Evolutionary conservation across 257 asterid species (phyloP).

Genomic region (Nyctanthes arbortristis): DNA sequence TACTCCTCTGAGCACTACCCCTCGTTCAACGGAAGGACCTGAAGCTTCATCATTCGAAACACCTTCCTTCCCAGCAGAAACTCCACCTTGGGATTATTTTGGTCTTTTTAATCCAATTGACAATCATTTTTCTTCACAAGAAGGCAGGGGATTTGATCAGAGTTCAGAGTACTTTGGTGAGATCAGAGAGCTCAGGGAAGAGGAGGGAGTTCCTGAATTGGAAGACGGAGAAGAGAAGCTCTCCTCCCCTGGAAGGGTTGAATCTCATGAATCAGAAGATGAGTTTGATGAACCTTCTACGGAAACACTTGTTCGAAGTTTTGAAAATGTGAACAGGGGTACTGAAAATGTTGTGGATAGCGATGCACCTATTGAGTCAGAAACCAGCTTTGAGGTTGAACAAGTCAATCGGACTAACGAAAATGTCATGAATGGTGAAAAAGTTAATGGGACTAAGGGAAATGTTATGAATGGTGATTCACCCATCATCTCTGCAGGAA

Average conservation of each 20-base stretch:
- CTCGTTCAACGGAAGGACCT: constrained; percentile 51
- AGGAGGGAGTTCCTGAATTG: constrained; percentile 42
- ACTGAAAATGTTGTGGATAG: constrained; percentile 36
- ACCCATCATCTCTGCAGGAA: constrained; percentile 38
- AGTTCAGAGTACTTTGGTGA: constrained; percentile 36
- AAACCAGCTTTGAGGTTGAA: constrained; percentile 40
- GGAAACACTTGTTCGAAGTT: constrained; percentile 76
- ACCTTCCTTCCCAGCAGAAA: constrained; percentile 43
- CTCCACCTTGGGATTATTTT: constrained; percentile 93
- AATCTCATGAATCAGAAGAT: constrained; percentile 78
- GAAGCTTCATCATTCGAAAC: constrained; percentile 47
- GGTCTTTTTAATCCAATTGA: constrained; percentile 72
- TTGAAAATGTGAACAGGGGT: constrained; percentile 64
- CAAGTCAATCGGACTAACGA: no score
- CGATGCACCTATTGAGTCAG: constrained; percentile 35
- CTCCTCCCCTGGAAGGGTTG: constrained; percentile 52
- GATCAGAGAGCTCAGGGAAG: constrained; percentile 35
- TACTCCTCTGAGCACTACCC: constrained; percentile 67
- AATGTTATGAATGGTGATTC: constrained; percentile 32
- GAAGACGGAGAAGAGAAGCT: constrained; percentile 50
- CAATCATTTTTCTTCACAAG: constrained; percentile 56
- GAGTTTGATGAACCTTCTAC: constrained; percentile 86
- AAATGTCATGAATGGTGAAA: no score
- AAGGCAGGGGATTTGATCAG: constrained; percentile 32
- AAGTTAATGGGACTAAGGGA: constrained; percentile 46